phyloP scores from a whole-genome alignment of 352 stramenopile species.

The Phytophthora vignae region DNA sequence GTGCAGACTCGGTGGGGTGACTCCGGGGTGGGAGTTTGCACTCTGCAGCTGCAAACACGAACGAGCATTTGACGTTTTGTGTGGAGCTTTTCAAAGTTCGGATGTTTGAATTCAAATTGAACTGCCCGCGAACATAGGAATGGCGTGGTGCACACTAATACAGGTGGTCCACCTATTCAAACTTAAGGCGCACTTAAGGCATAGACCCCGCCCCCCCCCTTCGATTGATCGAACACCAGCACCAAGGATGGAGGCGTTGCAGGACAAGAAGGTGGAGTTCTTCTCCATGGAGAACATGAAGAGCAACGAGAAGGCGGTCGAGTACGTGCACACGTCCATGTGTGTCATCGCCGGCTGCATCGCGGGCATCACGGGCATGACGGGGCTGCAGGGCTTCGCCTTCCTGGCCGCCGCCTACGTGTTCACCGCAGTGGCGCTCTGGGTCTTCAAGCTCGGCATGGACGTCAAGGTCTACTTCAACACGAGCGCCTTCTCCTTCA shows the following conservation, averaged over 20 bases:
- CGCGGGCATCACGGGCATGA: slow-evolving; percentile 82
- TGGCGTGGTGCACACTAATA: not conserved
- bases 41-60: slow-evolving; percentile 18
- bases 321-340: slow-evolving; percentile 88
- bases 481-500: slow-evolving; percentile 67
- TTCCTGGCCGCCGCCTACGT: slow-evolving; percentile 77
- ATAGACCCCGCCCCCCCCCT: not conserved
- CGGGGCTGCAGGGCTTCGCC: slow-evolving; percentile 74
- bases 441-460: slow-evolving; percentile 78
- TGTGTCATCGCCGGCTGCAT: slow-evolving; percentile 86
- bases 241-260: slow-evolving; percentile 60
- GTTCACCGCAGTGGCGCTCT: slow-evolving; percentile 68
- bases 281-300: slow-evolving; percentile 91
- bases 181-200: not conserved
- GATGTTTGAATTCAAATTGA: slow-evolving; percentile 46
- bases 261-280: slow-evolving; percentile 84
- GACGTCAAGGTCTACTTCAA: slow-evolving; percentile 87
- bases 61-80: not conserved
- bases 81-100: slow-evolving; percentile 21
- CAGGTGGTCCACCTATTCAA: not conserved
- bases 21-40: slow-evolving; percentile 37
- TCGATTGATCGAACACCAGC: not conserved
- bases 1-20: slow-evolving; percentile 5
- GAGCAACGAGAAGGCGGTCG: slow-evolving; percentile 79
- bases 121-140: slow-evolving; percentile 1